Evolutionary conservation across 192 early-diverging fungal species (phyloP).

Genomic region (Gigaspora rosea): DNA sequence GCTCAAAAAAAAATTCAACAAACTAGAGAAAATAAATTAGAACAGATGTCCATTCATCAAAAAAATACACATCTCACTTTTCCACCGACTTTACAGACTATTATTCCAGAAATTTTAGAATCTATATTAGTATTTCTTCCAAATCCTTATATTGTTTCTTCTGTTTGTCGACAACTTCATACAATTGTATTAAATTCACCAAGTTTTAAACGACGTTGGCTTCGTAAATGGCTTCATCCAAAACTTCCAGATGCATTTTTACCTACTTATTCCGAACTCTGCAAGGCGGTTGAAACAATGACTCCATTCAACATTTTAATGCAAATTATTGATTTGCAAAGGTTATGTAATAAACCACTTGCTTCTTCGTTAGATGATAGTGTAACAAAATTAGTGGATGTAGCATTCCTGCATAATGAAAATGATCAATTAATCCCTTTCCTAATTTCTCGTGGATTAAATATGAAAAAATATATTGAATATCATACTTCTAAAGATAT

Average conservation of each 20-base stretch:
- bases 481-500: slow-evolving; percentile 14
- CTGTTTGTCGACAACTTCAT: slow-evolving; percentile 22
- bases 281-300: slow-evolving; percentile 22
- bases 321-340: slow-evolving; percentile 23
- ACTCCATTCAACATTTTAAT: slow-evolving; percentile 31
- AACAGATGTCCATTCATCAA: too few relatives aligned
- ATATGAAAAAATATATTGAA: slow-evolving; percentile 24
- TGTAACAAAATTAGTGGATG: slow-evolving; percentile 21
- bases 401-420: not conserved
- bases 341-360: slow-evolving; percentile 2
- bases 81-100: not conserved
- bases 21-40: too few relatives aligned
- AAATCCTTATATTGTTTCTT: not conserved
- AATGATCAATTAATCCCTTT: slow-evolving; percentile 5
- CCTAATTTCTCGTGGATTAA: slow-evolving; percentile 13
- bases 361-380: slow-evolving; percentile 9
- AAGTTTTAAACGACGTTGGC: slow-evolving; percentile 32
- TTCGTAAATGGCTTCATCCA: slow-evolving; percentile 30
- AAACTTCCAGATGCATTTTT: slow-evolving; percentile 28
- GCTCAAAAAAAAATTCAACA: too few relatives aligned
- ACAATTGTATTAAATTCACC: slow-evolving; percentile 4
- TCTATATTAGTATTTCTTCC: slow-evolving; percentile 27
- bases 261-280: slow-evolving; percentile 28
- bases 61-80: too few relatives aligned
- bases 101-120: slow-evolving; percentile 28